phyloP scores from a whole-genome alignment of 1,139 yeast species.

The Saccharomyces hybrid region DNA sequence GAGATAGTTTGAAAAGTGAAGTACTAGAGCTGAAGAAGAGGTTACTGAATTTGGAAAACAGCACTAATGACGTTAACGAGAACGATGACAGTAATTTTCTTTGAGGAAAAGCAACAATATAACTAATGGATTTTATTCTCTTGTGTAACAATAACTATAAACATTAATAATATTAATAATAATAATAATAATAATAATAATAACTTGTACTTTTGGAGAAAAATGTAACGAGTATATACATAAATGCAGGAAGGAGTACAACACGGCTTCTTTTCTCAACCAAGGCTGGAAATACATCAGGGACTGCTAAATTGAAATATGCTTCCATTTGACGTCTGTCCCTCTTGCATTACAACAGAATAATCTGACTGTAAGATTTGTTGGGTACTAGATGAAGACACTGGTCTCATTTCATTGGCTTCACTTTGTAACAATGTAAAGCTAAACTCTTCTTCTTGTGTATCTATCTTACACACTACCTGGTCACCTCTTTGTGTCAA shows the following conservation, averaged over 20 bases:
- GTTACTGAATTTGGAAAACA: conserved; percentile 28
- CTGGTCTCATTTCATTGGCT: no score
- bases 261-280: not conserved
- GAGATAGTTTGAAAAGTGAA: conserved; percentile 67
- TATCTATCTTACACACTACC: no score
- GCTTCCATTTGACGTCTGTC: no score
- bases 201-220: not conserved
- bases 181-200: not conserved
- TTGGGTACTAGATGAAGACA: no score
- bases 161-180: not conserved
- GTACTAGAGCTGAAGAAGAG: conserved; percentile 52
- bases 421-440: no score
- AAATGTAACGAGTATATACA: not conserved
- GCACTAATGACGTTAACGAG: not conserved
- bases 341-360: no score
- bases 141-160: not conserved
- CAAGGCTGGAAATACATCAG: not conserved
- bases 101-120: not conserved
- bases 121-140: conserved; percentile 4
- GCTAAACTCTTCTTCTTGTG: no score
- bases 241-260: not conserved
- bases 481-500: no score
- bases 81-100: not conserved
- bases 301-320: not conserved
- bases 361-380: no score